Conservation (phyloP, 106 monocot species). For the Dendrobium catenatum region DNA sequence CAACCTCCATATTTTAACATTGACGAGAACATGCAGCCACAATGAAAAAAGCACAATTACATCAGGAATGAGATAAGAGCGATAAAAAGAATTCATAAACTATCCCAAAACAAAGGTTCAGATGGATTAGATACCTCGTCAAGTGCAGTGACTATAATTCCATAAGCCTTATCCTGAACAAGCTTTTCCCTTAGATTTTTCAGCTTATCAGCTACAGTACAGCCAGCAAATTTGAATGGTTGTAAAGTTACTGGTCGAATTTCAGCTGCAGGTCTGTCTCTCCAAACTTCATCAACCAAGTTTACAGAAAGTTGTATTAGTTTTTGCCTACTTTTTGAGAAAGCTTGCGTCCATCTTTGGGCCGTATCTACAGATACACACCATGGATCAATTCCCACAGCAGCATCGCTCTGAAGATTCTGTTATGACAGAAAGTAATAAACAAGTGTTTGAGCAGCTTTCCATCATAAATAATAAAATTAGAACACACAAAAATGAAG, state of each 20-base stretch:
- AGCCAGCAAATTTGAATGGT: conserved; percentile 73
- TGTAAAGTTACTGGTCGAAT: conserved; percentile 54
- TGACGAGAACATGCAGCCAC: neutral
- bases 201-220: conserved; percentile 71
- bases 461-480: neutral
- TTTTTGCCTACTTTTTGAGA: conserved; percentile 66
- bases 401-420: conserved; percentile 72
- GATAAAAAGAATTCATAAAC: neutral
- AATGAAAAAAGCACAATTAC: neutral
- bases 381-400: conserved; percentile 88
- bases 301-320: conserved; percentile 64
- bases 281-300: conserved; percentile 90
- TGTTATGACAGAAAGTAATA: conserved; percentile 20
- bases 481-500: neutral
- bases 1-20: conserved; percentile 44
- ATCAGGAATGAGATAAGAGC: neutral
- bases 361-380: conserved; percentile 88
- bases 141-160: conserved; percentile 67
- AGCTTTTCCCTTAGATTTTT: conserved; percentile 66
- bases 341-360: conserved; percentile 70
- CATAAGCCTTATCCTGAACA: conserved; percentile 53
- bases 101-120: neutral
- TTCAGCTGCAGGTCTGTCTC: conserved; percentile 58
- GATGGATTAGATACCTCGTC: conserved; percentile 64
- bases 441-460: neutral